Conservation (phyloP, 1,284 basidiomycete species). For the Ceratobasidium sp. region DNA sequence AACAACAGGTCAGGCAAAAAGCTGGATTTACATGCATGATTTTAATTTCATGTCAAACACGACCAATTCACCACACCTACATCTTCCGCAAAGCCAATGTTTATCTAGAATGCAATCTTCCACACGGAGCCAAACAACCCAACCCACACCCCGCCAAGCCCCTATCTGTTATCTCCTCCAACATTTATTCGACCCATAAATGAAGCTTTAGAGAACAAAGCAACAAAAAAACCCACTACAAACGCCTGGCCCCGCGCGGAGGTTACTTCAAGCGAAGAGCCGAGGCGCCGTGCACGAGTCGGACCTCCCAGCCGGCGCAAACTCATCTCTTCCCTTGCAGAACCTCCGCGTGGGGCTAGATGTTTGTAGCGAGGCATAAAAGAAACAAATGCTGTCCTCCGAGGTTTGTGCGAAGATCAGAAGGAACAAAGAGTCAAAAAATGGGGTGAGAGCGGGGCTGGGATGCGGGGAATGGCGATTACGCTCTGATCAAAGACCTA, state of each 20-base stretch:
- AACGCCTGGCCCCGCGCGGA: slow-evolving; percentile 9
- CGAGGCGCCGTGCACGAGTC: neutral
- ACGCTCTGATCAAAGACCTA: slow-evolving; percentile 4
- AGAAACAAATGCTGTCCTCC: neutral
- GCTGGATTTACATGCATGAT: too few relatives aligned
- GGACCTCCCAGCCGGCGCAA: slow-evolving; percentile 1
- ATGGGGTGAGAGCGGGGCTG: slow-evolving; percentile 28
- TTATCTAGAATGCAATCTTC: neutral
- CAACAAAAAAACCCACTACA: neutral
- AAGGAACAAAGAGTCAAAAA: slow-evolving; percentile 1
- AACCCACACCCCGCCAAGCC: slow-evolving; percentile 16
- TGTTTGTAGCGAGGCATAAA: slow-evolving; percentile 1
- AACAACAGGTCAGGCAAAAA: neutral
- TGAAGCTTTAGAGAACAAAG: neutral
- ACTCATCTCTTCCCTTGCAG: slow-evolving; percentile 17
- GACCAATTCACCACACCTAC: too few relatives aligned
- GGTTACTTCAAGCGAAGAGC: slow-evolving; percentile 36
- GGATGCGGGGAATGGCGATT: neutral
- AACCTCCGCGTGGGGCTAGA: slow-evolving; percentile 15
- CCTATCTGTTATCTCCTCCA: slow-evolving; percentile 14
- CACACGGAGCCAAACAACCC: neutral
- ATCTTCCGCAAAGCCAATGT: neutral
- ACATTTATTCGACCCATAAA: neutral
- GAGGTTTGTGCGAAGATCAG: slow-evolving; percentile 34
- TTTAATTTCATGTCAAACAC: too few relatives aligned